Percentiles rank a stretch among this genome's conserved stretches.
Conservation (phyloP, 169 alveolate genomes). For the Babesia microti region DNA sequence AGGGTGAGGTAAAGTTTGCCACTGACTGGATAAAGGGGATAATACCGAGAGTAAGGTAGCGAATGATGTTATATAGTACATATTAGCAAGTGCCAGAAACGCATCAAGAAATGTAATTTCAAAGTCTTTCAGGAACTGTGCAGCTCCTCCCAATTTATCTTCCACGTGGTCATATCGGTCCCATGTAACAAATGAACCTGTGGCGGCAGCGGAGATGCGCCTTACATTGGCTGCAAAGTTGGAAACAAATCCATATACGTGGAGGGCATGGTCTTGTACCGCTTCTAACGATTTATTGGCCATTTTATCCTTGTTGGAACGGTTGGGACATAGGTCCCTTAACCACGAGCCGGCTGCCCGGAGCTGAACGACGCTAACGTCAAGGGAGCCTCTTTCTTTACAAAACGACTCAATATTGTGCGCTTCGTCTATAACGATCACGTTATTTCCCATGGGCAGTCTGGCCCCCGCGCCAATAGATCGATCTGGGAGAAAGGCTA, state of each 20-base stretch:
- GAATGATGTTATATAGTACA: slow-evolving; percentile 7
- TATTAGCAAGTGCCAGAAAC: slow-evolving; percentile 11
- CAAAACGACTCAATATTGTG: slow-evolving; percentile 78
- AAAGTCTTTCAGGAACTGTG: slow-evolving; percentile 8
- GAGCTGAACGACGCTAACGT: slow-evolving; percentile 4
- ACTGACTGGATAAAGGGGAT: slow-evolving; percentile 1
- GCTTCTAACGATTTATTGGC: no score
- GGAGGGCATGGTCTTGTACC: no score
- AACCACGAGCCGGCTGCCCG: slow-evolving; percentile 7
- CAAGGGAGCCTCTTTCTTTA: slow-evolving; percentile 70
- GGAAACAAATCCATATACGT: no score
- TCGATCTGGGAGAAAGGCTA: slow-evolving; percentile 73
- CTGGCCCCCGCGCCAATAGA: slow-evolving; percentile 59
- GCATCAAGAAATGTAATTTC: slow-evolving; percentile 7
- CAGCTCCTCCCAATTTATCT: slow-evolving; percentile 16
- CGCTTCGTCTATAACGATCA: slow-evolving; percentile 86
- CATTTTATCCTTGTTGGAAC: no score
- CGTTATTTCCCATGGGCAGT: slow-evolving; percentile 58
- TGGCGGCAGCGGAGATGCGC: no score
- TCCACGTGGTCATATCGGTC: slow-evolving; percentile 15
- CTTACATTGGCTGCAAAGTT: no score
- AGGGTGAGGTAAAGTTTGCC: slow-evolving; percentile 5
- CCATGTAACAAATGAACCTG: slow-evolving; percentile 28
- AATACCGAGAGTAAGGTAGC: slow-evolving; percentile 4
- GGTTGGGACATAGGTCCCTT: no score